These are phyloP conservation scores for Cryptosporidium canis DNA, from an alignment of 169 alveolate species.

Conservation along the genomic window DNA sequence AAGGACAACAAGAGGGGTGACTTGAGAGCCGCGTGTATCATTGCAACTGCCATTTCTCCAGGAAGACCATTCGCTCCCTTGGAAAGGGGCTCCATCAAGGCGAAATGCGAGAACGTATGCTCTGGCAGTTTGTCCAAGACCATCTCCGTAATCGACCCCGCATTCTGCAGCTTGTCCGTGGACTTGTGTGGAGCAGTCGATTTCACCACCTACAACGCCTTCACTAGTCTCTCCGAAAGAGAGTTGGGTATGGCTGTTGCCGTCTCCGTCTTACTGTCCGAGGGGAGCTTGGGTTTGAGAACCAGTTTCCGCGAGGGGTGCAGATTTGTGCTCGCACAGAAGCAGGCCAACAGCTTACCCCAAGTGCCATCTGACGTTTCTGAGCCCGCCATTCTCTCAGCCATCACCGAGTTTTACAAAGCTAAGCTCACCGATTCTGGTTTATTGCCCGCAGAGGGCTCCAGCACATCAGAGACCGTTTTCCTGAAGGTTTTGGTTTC, in stretches of 20 bases:
- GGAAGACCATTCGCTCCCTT: conserved; percentile 55
- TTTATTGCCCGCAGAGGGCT: neutral
- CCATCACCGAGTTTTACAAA: neutral
- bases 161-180: conserved; percentile 12
- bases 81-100: conserved; percentile 14
- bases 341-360: neutral
- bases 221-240: neutral
- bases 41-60: conserved; percentile 49
- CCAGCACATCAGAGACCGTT: neutral
- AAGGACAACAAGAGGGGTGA: neutral
- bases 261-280: conserved; percentile 16
- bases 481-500: neutral
- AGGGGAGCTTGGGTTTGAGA: neutral
- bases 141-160: neutral
- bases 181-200: conserved; percentile 43
- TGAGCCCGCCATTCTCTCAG: neutral
- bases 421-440: neutral
- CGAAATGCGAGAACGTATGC: conserved; percentile 46
- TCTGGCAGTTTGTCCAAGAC: neutral
- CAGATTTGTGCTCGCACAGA: conserved; percentile 7
- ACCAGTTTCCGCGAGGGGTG: conserved; percentile 68
- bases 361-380: neutral
- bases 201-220: neutral
- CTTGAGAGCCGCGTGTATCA: conserved; percentile 52
- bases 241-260: conserved; percentile 56